Evolutionary conservation across 1,284 basidiomycete species (phyloP).

Genomic region (Lentinus polychrous): DNA sequence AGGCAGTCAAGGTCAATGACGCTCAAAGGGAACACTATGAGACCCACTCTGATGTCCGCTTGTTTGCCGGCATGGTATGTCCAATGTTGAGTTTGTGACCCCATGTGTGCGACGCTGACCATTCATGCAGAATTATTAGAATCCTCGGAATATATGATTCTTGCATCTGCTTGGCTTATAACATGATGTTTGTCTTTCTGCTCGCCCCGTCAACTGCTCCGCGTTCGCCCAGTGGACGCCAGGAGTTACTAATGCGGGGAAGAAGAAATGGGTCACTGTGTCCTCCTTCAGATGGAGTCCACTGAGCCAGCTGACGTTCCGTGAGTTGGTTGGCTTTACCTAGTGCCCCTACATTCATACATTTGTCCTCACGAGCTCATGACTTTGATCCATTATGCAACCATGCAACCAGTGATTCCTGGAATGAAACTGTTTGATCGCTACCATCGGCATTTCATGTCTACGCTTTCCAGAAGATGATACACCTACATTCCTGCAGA

Average conservation of each 20-base stretch:
- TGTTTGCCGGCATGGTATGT: slow-evolving; percentile 36
- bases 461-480: no score
- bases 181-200: neutral
- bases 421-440: no score
- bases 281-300: neutral
- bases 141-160: neutral
- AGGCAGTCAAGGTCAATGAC: slow-evolving; percentile 46
- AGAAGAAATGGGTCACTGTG: slow-evolving; percentile 8
- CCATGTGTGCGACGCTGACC: neutral
- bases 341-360: neutral
- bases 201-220: slow-evolving; percentile 21
- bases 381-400: no score
- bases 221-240: slow-evolving; percentile 15
- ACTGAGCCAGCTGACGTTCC: neutral
- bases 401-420: no score
- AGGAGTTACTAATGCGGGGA: slow-evolving; percentile 23
- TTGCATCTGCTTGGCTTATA: neutral
- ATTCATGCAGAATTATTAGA: neutral
- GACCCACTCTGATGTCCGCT: slow-evolving; percentile 39
- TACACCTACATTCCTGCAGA: no score
- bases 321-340: neutral
- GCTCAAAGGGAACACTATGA: slow-evolving; percentile 34
- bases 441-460: no score
- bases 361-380: no score
- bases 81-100: neutral